These are phyloP conservation scores for Diaporthe eres DNA, from an alignment of 2,329 filamentous ascomycete species.

Conservation along the genomic window DNA sequence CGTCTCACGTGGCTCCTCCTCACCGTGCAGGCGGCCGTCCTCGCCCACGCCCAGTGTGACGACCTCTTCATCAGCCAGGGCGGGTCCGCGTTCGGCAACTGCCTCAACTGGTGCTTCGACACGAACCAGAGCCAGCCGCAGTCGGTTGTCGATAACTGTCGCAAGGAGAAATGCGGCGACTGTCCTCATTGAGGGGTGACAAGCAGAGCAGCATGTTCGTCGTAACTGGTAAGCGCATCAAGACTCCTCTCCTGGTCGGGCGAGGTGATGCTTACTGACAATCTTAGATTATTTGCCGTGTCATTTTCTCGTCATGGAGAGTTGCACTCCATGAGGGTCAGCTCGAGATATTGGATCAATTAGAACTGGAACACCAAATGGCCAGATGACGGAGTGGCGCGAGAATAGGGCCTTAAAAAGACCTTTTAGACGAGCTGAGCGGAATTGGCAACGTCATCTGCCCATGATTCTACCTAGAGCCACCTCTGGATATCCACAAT, in stretches of 20 bases:
- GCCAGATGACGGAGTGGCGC: too few species aligned
- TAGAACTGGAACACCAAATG: too few species aligned
- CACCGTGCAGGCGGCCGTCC: not conserved
- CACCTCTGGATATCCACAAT: too few species aligned
- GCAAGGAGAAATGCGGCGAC: not conserved
- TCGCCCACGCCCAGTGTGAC: not conserved
- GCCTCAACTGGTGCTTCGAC: conserved; percentile 6
- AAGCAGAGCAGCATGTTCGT: not conserved
- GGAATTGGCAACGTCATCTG: too few species aligned
- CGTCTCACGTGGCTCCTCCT: not conserved
- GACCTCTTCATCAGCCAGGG: not conserved
- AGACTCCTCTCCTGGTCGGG: not conserved
- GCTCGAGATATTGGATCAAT: too few species aligned
- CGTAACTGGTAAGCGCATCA: not conserved
- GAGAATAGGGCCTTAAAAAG: too few species aligned
- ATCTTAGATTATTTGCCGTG: not conserved
- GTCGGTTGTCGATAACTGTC: not conserved
- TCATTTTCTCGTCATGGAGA: not conserved
- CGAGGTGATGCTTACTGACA: not conserved
- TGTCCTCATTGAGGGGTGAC: not conserved
- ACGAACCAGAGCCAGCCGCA: not conserved
- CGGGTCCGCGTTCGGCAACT: not conserved
- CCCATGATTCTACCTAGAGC: too few species aligned
- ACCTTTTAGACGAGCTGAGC: too few species aligned
- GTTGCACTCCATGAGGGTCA: too few species aligned